Evolutionary conservation across 2,329 filamentous ascomycete species (phyloP).

Genomic region (Fusarium sp.): DNA sequence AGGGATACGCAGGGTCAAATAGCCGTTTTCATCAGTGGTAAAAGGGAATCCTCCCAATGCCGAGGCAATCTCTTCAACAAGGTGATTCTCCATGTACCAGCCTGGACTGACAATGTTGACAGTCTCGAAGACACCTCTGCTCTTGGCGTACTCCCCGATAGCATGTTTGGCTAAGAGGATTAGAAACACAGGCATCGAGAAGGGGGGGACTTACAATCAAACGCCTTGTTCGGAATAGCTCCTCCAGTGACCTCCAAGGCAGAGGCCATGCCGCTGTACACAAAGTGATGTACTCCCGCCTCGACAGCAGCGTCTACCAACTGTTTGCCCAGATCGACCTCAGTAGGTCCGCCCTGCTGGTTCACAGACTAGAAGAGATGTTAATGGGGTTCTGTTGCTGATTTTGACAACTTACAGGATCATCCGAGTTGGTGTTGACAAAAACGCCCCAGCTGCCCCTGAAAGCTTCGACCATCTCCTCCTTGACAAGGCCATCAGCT

Average conservation of each 20-base stretch:
- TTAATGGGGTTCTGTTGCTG: slow-evolving; percentile 9
- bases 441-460: slow-evolving; percentile 50
- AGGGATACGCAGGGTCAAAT: slow-evolving; percentile 51
- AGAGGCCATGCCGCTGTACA: slow-evolving; percentile 52
- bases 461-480: slow-evolving; percentile 45
- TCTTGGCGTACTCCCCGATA: slow-evolving; percentile 53
- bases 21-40: slow-evolving; percentile 50
- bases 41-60: slow-evolving; percentile 56
- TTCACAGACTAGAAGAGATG: slow-evolving; percentile 35
- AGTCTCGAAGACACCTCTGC: slow-evolving; percentile 48
- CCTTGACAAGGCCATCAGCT: slow-evolving; percentile 45
- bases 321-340: slow-evolving; percentile 51
- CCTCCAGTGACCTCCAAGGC: slow-evolving; percentile 50
- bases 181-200: background rate
- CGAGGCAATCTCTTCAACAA: slow-evolving; percentile 48
- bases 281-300: slow-evolving; percentile 50
- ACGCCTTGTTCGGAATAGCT: slow-evolving; percentile 45
- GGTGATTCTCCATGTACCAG: slow-evolving; percentile 58
- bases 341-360: slow-evolving; percentile 44
- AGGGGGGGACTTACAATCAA: slow-evolving; percentile 48
- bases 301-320: slow-evolving; percentile 50
- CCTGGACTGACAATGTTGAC: slow-evolving; percentile 52
- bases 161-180: slow-evolving; percentile 51
- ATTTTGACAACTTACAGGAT: slow-evolving; percentile 39
- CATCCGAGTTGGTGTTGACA: slow-evolving; percentile 50